These are phyloP conservation scores for Bertia moriformis DNA, from an alignment of 2,329 filamentous ascomycete genomes.

Conservation along the genomic window DNA sequence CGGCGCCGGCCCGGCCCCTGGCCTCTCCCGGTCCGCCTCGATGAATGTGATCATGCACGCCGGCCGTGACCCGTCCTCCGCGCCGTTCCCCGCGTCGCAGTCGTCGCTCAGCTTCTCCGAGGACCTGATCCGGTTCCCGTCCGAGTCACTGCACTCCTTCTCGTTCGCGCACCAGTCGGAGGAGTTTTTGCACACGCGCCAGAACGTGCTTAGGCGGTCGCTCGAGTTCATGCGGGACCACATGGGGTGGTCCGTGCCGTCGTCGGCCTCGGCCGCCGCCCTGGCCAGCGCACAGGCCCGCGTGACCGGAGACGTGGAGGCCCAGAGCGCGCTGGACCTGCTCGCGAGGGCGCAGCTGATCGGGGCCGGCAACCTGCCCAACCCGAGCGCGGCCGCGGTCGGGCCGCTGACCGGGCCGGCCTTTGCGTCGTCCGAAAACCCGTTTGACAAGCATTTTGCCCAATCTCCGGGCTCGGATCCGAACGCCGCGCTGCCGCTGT, in stretches of 20 bases:
- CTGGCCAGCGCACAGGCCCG: conserved; percentile 75
- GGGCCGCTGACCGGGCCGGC: conserved; percentile 74
- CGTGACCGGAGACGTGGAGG: conserved; percentile 67
- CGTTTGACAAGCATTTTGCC: conserved; percentile 73
- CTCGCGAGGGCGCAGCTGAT: conserved; percentile 70
- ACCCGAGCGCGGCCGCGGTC: conserved; percentile 24
- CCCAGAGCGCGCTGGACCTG: conserved; percentile 81
- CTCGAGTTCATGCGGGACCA: conserved; percentile 94
- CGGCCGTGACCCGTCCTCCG: conserved; percentile 25
- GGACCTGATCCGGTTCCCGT: conserved; percentile 82
- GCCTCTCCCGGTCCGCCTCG: conserved; percentile 53
- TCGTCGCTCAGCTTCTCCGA: conserved; percentile 67
- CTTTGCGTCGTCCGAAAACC: conserved; percentile 55
- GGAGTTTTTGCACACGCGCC: conserved; percentile 77
- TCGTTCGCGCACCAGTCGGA: conserved; percentile 94
- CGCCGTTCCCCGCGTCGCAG: conserved; percentile 43
- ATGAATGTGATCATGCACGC: conserved; percentile 52
- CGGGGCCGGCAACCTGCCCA: conserved; percentile 47
- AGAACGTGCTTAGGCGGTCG: conserved; percentile 83
- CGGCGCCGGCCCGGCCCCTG: conserved; percentile 22
- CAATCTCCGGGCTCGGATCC: conserved; percentile 25
- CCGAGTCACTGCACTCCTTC: conserved; percentile 93
- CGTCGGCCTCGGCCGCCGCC: conserved; percentile 57
- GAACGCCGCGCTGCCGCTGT: conserved; percentile 29
- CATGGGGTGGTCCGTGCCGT: conserved; percentile 57